A percentile compares a stretch with the other conserved stretches of the same genome.
Evolutionary conservation across 208 protist species (phyloP).

Genomic region (Crithidia expoeki): DNA sequence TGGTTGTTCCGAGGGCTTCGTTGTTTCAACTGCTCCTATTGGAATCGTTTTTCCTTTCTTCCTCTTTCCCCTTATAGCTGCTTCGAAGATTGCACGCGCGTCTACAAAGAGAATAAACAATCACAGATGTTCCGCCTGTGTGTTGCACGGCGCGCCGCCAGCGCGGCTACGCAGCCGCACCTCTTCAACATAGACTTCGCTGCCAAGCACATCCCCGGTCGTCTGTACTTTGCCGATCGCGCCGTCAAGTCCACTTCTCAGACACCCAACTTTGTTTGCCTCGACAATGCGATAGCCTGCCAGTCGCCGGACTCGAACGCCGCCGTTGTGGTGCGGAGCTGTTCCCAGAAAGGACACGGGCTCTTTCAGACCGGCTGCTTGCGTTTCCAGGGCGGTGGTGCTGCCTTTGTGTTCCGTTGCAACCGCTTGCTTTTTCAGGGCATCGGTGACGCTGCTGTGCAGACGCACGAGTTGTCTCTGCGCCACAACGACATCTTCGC

Average conservation of each 20-base stretch:
- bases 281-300: slow-evolving; percentile 50
- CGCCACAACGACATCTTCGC: slow-evolving; percentile 58
- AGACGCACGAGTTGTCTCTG: slow-evolving; percentile 58
- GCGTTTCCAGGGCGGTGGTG: slow-evolving; percentile 50
- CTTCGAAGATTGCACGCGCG: no score
- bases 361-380: slow-evolving; percentile 34
- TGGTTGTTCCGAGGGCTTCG: neutral
- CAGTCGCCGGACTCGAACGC: slow-evolving; percentile 38
- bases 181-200: slow-evolving; percentile 27
- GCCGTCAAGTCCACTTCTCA: slow-evolving; percentile 66
- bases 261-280: slow-evolving; percentile 64
- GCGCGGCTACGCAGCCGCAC: slow-evolving; percentile 14
- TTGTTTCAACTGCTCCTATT: neutral
- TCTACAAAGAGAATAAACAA: no score
- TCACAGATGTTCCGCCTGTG: slow-evolving; percentile 23
- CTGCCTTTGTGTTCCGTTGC: slow-evolving; percentile 57
- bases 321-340: slow-evolving; percentile 35
- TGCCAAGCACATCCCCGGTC: slow-evolving; percentile 26
- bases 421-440: slow-evolving; percentile 63
- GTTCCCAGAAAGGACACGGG: slow-evolving; percentile 12
- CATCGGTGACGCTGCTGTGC: slow-evolving; percentile 48
- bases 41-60: neutral
- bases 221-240: slow-evolving; percentile 74
- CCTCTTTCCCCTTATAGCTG: no score
- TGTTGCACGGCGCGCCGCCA: slow-evolving; percentile 14